A percentile compares a stretch with the other conserved stretches of the same genome.
These are phyloP conservation scores for Scedosporium minutisporum DNA, from an alignment of 2,329 filamentous ascomycete genomes.

Conservation along the genomic window DNA sequence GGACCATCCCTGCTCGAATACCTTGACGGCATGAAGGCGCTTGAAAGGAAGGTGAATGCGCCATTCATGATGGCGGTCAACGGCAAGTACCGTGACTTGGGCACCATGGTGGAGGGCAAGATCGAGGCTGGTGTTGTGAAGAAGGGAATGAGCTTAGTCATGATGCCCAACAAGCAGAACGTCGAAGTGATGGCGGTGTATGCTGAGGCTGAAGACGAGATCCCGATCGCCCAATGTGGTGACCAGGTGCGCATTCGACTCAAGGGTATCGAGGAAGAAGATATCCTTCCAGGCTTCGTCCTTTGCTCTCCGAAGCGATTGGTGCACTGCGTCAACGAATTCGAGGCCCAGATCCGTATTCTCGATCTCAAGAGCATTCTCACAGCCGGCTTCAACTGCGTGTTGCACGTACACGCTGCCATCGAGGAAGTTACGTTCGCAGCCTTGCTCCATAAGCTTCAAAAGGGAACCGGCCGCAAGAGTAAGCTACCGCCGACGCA, in stretches of 20 bases:
- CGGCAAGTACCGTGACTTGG: conserved; percentile 94
- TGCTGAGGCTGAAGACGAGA: conserved; percentile 92
- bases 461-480: conserved; percentile 88
- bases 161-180: conserved; percentile 91
- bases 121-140: conserved; percentile 90
- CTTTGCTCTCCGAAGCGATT: conserved; percentile 89
- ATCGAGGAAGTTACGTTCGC: conserved; percentile 96
- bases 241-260: conserved; percentile 90
- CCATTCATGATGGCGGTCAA: conserved; percentile 99
- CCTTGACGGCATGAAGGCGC: conserved; percentile 83
- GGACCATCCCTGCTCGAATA: conserved; percentile 90
- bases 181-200: conserved; percentile 79
- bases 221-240: conserved; percentile 71
- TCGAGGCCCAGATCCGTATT: conserved; percentile 95
- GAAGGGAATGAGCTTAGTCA: conserved; percentile 74
- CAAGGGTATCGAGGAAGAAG: conserved; percentile 93
- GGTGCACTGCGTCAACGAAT: conserved; percentile 79
- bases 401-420: conserved; percentile 91
- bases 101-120: conserved; percentile 95
- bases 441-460: conserved; percentile 80
- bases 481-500: conserved; percentile 90
- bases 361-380: conserved; percentile 92
- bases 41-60: conserved; percentile 92
- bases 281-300: conserved; percentile 90
- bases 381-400: conserved; percentile 92